A percentile compares a stretch with the other conserved stretches of the same genome.
These are phyloP conservation scores for Fusarium protoensiforme DNA, from an alignment of 2,329 filamentous ascomycete genomes.

Conservation along the genomic window DNA sequence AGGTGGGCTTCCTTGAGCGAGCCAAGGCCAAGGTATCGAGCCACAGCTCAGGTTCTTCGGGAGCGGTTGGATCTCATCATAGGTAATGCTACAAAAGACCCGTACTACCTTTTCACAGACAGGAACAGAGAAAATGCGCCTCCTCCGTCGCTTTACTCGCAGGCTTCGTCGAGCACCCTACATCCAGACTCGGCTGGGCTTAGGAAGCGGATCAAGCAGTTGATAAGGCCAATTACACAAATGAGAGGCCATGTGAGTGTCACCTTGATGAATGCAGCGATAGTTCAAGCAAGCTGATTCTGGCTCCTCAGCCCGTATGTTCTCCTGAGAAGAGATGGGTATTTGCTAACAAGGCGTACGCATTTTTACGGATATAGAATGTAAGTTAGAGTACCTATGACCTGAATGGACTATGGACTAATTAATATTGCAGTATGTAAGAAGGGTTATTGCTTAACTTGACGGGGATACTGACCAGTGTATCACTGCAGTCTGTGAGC, in stretches of 20 bases:
- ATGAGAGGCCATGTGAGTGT: slow-evolving; percentile 7
- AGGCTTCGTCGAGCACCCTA: not conserved
- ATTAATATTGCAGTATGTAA: not conserved
- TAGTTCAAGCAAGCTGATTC: not conserved
- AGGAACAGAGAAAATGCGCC: not conserved
- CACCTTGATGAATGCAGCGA: not conserved
- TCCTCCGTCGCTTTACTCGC: not conserved
- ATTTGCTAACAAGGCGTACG: not conserved
- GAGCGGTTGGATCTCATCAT: not conserved
- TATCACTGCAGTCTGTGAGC: not conserved
- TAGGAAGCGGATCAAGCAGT: not conserved
- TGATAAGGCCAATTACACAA: not conserved
- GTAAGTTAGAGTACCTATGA: not conserved
- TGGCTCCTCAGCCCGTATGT: not conserved
- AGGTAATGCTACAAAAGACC: not conserved
- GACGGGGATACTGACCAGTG: not conserved
- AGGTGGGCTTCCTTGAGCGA: not conserved
- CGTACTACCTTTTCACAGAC: not conserved
- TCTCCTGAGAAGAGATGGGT: not conserved
- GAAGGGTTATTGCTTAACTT: not conserved
- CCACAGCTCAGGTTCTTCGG: not conserved
- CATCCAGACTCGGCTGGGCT: not conserved
- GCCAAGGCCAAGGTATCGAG: not conserved
- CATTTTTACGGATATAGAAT: not conserved
- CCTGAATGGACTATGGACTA: not conserved